Evolutionary conservation across 2,329 filamentous ascomycete genomes (phyloP).

Genomic region (Apiospora malaysiana): DNA sequence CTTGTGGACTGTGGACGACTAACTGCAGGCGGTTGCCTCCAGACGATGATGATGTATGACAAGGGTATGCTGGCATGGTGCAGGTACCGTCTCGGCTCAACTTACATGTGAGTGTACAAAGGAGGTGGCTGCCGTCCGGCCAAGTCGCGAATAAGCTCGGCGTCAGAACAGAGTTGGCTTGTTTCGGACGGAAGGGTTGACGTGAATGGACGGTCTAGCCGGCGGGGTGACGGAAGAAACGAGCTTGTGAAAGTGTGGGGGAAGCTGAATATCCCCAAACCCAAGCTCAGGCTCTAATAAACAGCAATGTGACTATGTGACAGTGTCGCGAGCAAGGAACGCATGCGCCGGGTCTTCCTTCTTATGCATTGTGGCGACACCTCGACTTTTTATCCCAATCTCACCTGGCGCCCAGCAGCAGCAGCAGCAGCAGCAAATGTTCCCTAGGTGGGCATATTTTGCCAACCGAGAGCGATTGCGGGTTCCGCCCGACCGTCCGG

Average conservation of each 20-base stretch:
- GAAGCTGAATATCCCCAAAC: background rate
- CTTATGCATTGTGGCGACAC: background rate
- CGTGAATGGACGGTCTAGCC: slow-evolving; percentile 21
- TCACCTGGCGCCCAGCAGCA: background rate
- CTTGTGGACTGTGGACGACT: background rate
- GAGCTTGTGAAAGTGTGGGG: slow-evolving; percentile 22
- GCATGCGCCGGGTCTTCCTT: background rate
- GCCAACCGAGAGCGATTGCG: slow-evolving; percentile 5
- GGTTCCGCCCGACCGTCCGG: slow-evolving; percentile 15
- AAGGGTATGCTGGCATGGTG: background rate
- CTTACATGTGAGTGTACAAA: slow-evolving; percentile 12
- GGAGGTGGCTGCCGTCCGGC: background rate
- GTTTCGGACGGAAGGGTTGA: slow-evolving; percentile 21
- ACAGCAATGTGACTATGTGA: background rate
- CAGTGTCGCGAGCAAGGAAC: background rate
- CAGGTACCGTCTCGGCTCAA: background rate
- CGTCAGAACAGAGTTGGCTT: slow-evolving; percentile 19
- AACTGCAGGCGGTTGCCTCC: background rate
- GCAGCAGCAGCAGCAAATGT: background rate
- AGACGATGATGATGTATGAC: slow-evolving; percentile 14
- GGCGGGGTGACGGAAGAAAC: slow-evolving; percentile 20
- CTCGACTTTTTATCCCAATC: background rate
- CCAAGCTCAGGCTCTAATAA: background rate
- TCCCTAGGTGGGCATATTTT: slow-evolving; percentile 12
- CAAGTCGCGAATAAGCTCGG: slow-evolving; percentile 13